Evolutionary conservation across 164 flowering plant species (phyloP).

Genomic region (Vitis rupestris): DNA sequence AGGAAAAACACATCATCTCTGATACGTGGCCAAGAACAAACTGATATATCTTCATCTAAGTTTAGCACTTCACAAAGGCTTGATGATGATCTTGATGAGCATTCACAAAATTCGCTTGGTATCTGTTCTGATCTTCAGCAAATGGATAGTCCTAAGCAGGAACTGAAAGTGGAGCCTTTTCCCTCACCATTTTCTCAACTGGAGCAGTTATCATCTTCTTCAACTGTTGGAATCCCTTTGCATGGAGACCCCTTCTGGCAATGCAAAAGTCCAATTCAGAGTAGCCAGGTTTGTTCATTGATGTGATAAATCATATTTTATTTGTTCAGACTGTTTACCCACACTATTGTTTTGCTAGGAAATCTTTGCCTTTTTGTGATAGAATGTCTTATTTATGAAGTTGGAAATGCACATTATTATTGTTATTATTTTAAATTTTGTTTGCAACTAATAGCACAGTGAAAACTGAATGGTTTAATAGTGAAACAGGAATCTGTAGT

Average conservation of each 20-base stretch:
- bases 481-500: too few relatives aligned
- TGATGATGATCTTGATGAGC: slow-evolving; percentile 26
- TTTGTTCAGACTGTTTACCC: neutral
- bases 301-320: neutral
- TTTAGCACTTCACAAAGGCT: slow-evolving; percentile 9
- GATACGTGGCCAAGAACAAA: slow-evolving; percentile 26
- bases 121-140: slow-evolving; percentile 22
- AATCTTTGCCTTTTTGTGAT: neutral
- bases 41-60: slow-evolving; percentile 20
- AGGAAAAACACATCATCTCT: slow-evolving; percentile 21
- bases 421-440: too few relatives aligned
- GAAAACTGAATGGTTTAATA: too few relatives aligned
- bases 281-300: slow-evolving; percentile 47
- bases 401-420: neutral
- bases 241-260: slow-evolving; percentile 62
- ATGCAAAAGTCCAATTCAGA: slow-evolving; percentile 44
- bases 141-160: slow-evolving; percentile 25
- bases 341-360: neutral
- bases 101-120: slow-evolving; percentile 18
- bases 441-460: too few relatives aligned
- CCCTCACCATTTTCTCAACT: slow-evolving; percentile 41
- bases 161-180: slow-evolving; percentile 29
- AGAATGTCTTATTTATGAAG: neutral
- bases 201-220: slow-evolving; percentile 33
- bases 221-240: slow-evolving; percentile 29